Evolutionary conservation across 805 yeast species (phyloP).

Genomic region (Danielia oregonensis): DNA sequence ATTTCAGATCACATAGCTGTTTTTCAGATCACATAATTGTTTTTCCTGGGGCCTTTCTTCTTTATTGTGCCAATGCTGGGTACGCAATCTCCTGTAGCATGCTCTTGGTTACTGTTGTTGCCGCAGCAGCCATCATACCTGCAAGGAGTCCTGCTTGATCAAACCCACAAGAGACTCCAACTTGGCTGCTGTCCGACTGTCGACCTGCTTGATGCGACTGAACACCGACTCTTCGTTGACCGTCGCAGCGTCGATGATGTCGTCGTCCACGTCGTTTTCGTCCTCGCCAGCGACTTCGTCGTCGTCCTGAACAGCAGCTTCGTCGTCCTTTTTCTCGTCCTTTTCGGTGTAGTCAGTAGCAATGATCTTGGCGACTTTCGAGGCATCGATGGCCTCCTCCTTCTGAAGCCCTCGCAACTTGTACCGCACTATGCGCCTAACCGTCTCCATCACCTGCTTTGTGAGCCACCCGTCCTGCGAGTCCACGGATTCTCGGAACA

Average conservation of each 20-base stretch:
- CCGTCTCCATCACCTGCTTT: conserved; percentile 54
- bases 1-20: no score
- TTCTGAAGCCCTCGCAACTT: conserved; percentile 61
- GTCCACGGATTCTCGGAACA: conserved; percentile 33
- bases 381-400: conserved; percentile 43
- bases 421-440: conserved; percentile 68
- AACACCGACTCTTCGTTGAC: conserved; percentile 21
- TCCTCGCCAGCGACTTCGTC: conserved; percentile 21
- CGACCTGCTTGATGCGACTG: conserved; percentile 31
- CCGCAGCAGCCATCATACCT: no score
- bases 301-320: conserved; percentile 10
- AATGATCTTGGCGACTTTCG: conserved; percentile 41
- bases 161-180: conserved; percentile 32
- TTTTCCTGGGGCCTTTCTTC: no score
- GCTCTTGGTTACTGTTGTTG: no score
- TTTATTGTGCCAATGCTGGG: no score
- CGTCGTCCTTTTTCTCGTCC: conserved; percentile 14
- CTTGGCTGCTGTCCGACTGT: conserved; percentile 32
- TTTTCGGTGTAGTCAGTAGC: conserved; percentile 31
- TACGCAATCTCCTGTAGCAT: no score
- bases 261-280: conserved; percentile 11
- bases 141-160: conserved; percentile 40
- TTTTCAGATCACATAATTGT: no score
- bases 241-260: conserved; percentile 16
- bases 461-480: conserved; percentile 80